A percentile compares a stretch with the other conserved stretches of the same genome.
phyloP scores from a whole-genome alignment of 805 yeast species.

The Pichia thaimueangensis region DNA sequence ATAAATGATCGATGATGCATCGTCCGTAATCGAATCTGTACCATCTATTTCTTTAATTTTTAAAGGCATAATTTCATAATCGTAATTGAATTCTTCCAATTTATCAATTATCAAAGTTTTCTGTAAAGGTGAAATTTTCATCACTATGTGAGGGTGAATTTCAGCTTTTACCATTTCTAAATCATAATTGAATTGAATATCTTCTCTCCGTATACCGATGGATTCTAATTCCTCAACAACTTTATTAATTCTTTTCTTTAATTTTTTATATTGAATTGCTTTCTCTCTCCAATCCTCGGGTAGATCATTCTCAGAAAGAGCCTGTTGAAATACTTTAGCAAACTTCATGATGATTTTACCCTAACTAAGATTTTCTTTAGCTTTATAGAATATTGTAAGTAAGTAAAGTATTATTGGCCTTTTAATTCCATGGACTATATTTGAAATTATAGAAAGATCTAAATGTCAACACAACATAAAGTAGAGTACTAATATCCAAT shows the following conservation, averaged over 20 bases:
- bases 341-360: no score
- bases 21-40: background rate
- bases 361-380: no score
- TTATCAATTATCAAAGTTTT: constrained; percentile 17
- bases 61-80: constrained; percentile 14
- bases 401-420: no score
- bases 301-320: constrained; percentile 50
- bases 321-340: constrained; percentile 63
- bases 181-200: constrained; percentile 20
- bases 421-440: no score
- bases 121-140: constrained; percentile 22
- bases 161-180: constrained; percentile 16
- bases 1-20: background rate
- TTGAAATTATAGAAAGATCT: no score
- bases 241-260: constrained; percentile 59
- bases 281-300: constrained; percentile 64
- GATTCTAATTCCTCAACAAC: constrained; percentile 57
- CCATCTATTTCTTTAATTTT: background rate
- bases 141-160: constrained; percentile 20
- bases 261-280: constrained; percentile 65
- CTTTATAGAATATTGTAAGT: no score
- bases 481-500: no score
- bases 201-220: constrained; percentile 51
- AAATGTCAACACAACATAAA: no score
- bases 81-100: constrained; percentile 16